Conservation (phyloP, 345 rosid species). For the Triadica sebifera region DNA sequence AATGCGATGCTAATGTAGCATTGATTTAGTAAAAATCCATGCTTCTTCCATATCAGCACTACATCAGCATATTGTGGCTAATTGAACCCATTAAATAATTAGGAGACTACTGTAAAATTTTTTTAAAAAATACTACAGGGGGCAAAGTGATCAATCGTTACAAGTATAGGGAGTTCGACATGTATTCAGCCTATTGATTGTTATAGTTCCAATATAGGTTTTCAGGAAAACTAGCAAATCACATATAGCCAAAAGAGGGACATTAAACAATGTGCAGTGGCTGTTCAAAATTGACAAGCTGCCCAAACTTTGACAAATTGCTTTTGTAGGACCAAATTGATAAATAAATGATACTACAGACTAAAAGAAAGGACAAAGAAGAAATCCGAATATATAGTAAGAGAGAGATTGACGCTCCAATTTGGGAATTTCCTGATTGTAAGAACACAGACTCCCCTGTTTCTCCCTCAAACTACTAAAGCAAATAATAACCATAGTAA, state of each 20-base stretch:
- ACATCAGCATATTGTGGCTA: too few species aligned
- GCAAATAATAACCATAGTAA: background rate
- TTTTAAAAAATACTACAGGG: too few species aligned
- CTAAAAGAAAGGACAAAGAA: background rate
- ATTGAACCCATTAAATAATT: too few species aligned
- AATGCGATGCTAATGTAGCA: too few species aligned
- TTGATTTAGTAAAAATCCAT: too few species aligned
- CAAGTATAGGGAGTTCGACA: too few species aligned
- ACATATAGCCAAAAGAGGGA: background rate
- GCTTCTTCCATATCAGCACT: too few species aligned
- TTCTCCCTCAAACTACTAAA: background rate
- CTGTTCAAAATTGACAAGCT: background rate
- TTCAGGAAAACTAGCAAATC: background rate
- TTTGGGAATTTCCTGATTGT: too few species aligned
- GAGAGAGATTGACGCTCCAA: background rate
- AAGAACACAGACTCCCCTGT: background rate
- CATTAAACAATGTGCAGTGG: background rate
- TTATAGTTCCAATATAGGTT: background rate
- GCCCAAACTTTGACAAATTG: background rate
- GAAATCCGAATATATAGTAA: background rate
- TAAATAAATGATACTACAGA: background rate
- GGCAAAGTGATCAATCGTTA: too few species aligned
- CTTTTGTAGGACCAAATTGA: background rate
- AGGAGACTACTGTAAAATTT: too few species aligned
- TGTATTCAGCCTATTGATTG: too few species aligned